A percentile compares a stretch with the other conserved stretches of the same genome.
Conservation (phyloP, 164 flowering plant genomes). For the Litsea cubeba region DNA sequence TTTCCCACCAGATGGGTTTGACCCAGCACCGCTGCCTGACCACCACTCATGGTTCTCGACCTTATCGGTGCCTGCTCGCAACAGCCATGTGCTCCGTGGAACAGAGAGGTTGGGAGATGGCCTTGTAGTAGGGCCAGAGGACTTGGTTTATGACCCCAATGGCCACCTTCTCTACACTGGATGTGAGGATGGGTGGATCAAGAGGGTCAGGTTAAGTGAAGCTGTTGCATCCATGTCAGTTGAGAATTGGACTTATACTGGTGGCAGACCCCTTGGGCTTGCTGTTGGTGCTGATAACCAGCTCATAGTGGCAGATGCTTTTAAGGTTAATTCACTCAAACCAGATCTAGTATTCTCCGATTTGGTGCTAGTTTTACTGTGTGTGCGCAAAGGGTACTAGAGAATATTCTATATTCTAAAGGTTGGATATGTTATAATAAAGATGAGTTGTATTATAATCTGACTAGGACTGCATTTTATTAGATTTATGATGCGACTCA, state of each 20-base stretch:
- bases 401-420: no score
- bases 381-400: no score
- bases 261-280: constrained; percentile 73
- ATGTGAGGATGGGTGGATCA: constrained; percentile 77
- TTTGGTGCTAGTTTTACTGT: no score
- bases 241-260: constrained; percentile 55
- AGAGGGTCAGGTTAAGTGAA: constrained; percentile 41
- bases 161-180: constrained; percentile 52
- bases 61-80: constrained; percentile 21
- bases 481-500: no score
- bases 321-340: constrained; percentile 29
- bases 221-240: constrained; percentile 23
- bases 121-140: constrained; percentile 59
- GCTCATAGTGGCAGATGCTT: constrained; percentile 52
- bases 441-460: no score
- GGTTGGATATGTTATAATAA: no score
- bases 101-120: constrained; percentile 50
- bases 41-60: constrained; percentile 17
- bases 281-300: constrained; percentile 36
- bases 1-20: constrained; percentile 30
- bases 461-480: no score
- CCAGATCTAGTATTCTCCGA: background rate
- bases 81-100: constrained; percentile 29
- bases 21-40: constrained; percentile 50
- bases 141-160: constrained; percentile 48